Conservation (phyloP, 306 rosid species). For the Senna siamea region DNA sequence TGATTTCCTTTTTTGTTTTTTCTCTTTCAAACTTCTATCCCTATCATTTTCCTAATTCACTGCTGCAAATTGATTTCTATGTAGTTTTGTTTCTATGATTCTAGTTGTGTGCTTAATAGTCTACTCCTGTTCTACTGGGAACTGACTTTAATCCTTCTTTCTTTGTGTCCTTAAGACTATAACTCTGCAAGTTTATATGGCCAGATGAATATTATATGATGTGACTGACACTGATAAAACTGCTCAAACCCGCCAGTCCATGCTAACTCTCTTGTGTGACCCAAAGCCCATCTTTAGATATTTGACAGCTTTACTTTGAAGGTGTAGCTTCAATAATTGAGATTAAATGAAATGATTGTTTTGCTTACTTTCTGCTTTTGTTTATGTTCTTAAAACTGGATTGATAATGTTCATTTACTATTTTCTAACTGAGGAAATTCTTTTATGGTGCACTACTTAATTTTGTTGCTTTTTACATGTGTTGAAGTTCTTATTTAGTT, state of each 20-base stretch:
- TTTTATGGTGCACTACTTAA: not conserved
- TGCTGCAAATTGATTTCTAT: constrained; percentile 13
- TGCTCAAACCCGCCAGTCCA: not conserved
- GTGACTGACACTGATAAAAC: constrained; percentile 10
- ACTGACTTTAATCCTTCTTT: constrained; percentile 1
- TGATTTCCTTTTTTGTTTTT: not conserved
- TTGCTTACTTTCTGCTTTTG: constrained; percentile 8
- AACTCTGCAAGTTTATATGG: constrained; percentile 11
- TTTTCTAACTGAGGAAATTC: not conserved
- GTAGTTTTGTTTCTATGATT: not conserved
- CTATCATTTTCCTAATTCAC: not conserved
- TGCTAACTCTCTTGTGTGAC: constrained; percentile 20
- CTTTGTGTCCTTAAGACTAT: constrained; percentile 1
- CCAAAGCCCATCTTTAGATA: not conserved
- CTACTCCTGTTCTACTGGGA: constrained; percentile 7
- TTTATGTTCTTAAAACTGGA: not conserved
- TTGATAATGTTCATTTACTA: constrained; percentile 4
- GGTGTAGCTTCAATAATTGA: not conserved
- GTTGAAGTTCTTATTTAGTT: constrained; percentile 25
- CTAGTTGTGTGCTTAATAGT: not conserved
- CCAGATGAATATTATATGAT: constrained; percentile 13
- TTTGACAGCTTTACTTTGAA: constrained; percentile 12
- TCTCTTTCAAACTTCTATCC: not conserved
- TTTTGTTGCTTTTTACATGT: not conserved
- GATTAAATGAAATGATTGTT: constrained; percentile 5